Percentiles rank a stretch among this genome's conserved stretches.
phyloP scores from a whole-genome alignment of 768 basidiomycete genomes.

The Hericium erinaceus region DNA sequence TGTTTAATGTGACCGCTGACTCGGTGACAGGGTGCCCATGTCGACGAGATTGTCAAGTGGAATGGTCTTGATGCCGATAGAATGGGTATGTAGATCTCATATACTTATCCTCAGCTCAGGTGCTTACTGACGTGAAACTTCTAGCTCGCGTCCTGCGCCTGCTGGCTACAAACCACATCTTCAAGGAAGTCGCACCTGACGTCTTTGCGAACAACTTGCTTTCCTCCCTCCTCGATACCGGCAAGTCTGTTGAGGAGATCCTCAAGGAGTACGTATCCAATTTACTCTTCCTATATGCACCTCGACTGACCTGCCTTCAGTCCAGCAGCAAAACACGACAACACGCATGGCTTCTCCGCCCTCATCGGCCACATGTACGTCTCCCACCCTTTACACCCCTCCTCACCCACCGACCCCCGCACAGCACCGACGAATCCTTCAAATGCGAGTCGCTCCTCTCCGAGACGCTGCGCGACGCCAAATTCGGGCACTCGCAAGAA shows the following conservation, averaged over 20 bases:
- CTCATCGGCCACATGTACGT: constrained; percentile 10
- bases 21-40: constrained; percentile 25
- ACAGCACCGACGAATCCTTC: constrained; percentile 4
- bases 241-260: constrained; percentile 15
- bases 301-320: neutral
- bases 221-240: constrained; percentile 19
- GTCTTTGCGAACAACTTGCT: constrained; percentile 21
- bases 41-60: constrained; percentile 27
- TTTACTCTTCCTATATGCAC: neutral
- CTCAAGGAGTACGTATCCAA: neutral
- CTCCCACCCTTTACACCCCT: neutral
- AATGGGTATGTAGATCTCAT: constrained; percentile 21
- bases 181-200: constrained; percentile 18
- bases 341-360: constrained; percentile 13
- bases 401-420: neutral
- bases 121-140: constrained; percentile 18
- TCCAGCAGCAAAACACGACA: constrained; percentile 14
- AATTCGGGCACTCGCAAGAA: neutral
- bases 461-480: constrained; percentile 15
- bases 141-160: constrained; percentile 20
- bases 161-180: constrained; percentile 22
- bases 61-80: constrained; percentile 23
- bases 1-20: too few relatives aligned
- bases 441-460: constrained; percentile 15
- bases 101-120: constrained; percentile 15